A percentile compares a stretch with the other conserved stretches of the same genome.
phyloP scores from a whole-genome alignment of 2,329 filamentous ascomycete genomes.

The Talaromyces verruculosus region DNA sequence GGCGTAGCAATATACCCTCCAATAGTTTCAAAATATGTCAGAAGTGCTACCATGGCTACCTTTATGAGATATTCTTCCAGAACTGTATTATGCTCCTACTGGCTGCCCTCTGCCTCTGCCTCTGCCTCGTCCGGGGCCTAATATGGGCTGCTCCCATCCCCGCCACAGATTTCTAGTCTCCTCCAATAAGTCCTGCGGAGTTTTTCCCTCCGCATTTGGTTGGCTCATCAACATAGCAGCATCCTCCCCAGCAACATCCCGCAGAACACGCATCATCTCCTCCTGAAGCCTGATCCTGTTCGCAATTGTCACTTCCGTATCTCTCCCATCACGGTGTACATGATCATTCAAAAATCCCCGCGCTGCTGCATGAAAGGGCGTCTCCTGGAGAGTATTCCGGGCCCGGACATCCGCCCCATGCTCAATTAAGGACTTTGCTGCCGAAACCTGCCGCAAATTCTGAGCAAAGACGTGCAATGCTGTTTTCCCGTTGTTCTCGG shows the following conservation, averaged over 20 bases:
- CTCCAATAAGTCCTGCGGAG: not conserved
- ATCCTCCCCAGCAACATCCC: not conserved
- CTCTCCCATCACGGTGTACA: not conserved
- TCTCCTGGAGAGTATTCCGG: not conserved
- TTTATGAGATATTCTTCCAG: not conserved
- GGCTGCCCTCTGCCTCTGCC: conserved; percentile 5
- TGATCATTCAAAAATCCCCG: not conserved
- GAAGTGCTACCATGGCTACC: not conserved
- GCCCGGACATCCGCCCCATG: not conserved
- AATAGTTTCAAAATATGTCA: not conserved
- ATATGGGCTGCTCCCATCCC: not conserved
- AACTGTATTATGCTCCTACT: not conserved
- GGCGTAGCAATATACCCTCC: no score
- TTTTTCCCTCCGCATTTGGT: not conserved
- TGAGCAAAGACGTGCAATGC: not conserved
- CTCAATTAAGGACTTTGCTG: not conserved
- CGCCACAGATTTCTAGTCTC: not conserved
- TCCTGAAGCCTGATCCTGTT: not conserved
- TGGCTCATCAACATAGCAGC: conserved; percentile 7
- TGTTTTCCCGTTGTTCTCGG: not conserved
- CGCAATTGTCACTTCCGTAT: not conserved
- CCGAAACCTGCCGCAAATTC: not conserved
- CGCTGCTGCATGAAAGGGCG: not conserved
- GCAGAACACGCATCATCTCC: not conserved
- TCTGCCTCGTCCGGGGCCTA: not conserved